These are phyloP conservation scores for Gentiana dahurica DNA, from an alignment of 257 asterid species.

Conservation along the genomic window DNA sequence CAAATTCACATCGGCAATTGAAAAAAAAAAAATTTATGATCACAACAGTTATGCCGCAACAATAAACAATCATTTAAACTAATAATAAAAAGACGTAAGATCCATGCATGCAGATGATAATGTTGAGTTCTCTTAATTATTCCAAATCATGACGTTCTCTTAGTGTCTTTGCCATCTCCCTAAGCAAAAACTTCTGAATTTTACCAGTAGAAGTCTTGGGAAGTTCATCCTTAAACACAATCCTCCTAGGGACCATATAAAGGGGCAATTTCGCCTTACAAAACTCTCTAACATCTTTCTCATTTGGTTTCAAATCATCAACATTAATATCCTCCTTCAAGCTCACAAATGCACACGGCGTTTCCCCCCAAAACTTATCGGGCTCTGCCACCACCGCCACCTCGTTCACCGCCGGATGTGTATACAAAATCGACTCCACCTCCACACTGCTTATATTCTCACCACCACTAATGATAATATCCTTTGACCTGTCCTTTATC, in stretches of 20 bases:
- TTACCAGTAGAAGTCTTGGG: background rate
- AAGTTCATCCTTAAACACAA: constrained; percentile 8
- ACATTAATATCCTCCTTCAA: background rate
- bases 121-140: too few species aligned
- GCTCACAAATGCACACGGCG: constrained; percentile 8
- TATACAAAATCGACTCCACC: constrained; percentile 8
- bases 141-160: too few species aligned
- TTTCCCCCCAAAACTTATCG: constrained; percentile 7
- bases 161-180: too few species aligned
- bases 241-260: constrained; percentile 10
- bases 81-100: too few species aligned
- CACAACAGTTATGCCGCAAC: too few species aligned
- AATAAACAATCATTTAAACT: too few species aligned
- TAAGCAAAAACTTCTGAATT: too few species aligned
- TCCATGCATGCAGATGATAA: too few species aligned
- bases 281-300: constrained; percentile 5
- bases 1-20: too few species aligned
- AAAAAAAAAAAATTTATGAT: too few species aligned
- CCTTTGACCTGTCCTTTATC: constrained; percentile 10
- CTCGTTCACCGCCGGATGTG: constrained; percentile 5
- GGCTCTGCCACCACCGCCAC: constrained; percentile 12
- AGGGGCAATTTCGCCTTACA: constrained; percentile 2
- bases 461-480: constrained; percentile 11
- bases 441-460: constrained; percentile 10
- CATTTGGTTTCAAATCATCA: background rate